These are phyloP conservation scores for Cephaloascus albidus DNA, from an alignment of 805 yeast genomes.

Conservation along the genomic window DNA sequence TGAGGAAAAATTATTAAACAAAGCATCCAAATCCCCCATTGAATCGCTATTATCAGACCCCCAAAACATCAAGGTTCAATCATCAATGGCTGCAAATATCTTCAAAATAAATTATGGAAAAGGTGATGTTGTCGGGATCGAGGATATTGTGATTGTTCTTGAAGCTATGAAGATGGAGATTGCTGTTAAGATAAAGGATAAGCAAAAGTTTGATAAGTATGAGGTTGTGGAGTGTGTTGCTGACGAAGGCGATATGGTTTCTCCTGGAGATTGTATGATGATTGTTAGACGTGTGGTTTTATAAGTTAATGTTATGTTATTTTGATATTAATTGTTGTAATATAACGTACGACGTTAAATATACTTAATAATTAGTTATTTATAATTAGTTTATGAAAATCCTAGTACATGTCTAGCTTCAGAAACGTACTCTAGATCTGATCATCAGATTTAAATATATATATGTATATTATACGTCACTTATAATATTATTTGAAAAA, in stretches of 20 bases:
- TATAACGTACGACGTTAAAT: too few species aligned
- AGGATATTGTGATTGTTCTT: constrained; percentile 13
- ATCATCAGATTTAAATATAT: too few species aligned
- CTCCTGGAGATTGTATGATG: constrained; percentile 13
- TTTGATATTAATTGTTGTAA: too few species aligned
- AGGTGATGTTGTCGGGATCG: constrained; percentile 10
- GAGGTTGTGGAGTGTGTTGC: constrained; percentile 14
- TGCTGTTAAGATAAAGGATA: constrained; percentile 13
- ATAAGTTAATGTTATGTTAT: too few species aligned
- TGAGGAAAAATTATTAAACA: constrained; percentile 10
- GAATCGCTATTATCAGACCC: constrained; percentile 12
- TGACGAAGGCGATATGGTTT: constrained; percentile 21
- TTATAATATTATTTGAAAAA: too few species aligned
- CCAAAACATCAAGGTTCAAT: constrained; percentile 9
- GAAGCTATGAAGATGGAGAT: constrained; percentile 29
- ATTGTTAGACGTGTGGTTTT: too few species aligned
- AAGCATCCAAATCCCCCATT: constrained; percentile 8
- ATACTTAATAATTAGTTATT: too few species aligned
- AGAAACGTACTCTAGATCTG: too few species aligned
- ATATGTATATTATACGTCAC: too few species aligned
- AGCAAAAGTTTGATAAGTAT: constrained; percentile 6
- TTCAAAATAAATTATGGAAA: constrained; percentile 15
- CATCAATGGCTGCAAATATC: constrained; percentile 21
- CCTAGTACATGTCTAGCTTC: too few species aligned
- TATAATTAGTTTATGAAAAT: too few species aligned